phyloP scores from a whole-genome alignment of 495 filamentous ascomycete genomes.

The Penicillium roqueforti region DNA sequence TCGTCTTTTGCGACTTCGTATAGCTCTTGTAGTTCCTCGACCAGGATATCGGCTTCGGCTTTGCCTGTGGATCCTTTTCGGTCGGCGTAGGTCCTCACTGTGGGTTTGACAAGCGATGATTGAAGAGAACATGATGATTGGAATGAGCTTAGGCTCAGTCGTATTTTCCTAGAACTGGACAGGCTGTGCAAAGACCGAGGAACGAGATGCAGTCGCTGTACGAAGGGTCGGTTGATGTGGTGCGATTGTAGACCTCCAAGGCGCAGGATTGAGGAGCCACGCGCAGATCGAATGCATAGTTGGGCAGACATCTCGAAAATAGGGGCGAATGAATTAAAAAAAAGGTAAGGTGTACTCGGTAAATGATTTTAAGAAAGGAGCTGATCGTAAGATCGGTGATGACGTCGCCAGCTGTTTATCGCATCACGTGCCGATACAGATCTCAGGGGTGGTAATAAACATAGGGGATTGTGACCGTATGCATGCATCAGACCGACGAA shows the following conservation, averaged over 20 bases:
- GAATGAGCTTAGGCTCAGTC: background rate
- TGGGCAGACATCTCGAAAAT: background rate
- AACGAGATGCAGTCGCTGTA: background rate
- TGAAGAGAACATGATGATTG: background rate
- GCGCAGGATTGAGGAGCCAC: background rate
- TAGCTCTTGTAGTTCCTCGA: slow-evolving; percentile 42
- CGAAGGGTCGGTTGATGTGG: background rate
- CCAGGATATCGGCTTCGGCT: slow-evolving; percentile 31
- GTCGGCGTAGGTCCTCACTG: background rate
- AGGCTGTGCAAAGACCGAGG: background rate
- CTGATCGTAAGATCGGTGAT: background rate
- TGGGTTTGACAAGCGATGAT: background rate
- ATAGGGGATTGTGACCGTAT: background rate
- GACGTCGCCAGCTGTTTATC: background rate
- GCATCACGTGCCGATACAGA: slow-evolving; percentile 2
- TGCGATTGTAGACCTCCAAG: background rate
- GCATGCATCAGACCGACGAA: no score
- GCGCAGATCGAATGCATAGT: background rate
- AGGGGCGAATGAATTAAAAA: background rate
- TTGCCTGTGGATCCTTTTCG: slow-evolving; percentile 4
- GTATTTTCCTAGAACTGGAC: background rate
- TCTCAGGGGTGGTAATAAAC: no score
- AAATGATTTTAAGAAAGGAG: background rate
- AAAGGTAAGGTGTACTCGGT: background rate
- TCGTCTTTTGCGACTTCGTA: slow-evolving; percentile 46